phyloP scores from a whole-genome alignment of 176 grass and related monocot genomes.

The Dendrocalamus sinicus region DNA sequence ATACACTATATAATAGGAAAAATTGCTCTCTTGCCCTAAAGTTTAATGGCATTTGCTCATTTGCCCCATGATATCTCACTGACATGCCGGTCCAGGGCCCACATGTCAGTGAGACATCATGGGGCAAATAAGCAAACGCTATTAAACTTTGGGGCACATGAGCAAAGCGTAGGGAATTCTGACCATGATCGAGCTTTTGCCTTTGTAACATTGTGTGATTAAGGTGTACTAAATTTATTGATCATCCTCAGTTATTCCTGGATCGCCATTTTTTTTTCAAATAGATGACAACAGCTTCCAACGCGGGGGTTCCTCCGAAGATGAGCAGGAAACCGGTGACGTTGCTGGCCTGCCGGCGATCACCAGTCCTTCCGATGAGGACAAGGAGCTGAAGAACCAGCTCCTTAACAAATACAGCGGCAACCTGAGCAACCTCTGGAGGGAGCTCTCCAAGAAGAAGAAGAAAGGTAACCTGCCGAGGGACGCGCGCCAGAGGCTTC shows the following conservation, averaged over 20 bases:
- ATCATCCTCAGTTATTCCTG: background rate
- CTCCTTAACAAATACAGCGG: constrained; percentile 89
- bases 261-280: background rate
- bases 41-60: too few species aligned
- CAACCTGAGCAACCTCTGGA: constrained; percentile 73
- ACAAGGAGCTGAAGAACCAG: constrained; percentile 73
- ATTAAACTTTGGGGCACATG: too few species aligned
- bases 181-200: too few species aligned
- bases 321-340: constrained; percentile 51
- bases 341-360: constrained; percentile 31
- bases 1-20: too few species aligned
- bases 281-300: constrained; percentile 55
- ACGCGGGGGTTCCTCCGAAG: constrained; percentile 54
- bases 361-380: constrained; percentile 43
- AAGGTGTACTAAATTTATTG: background rate
- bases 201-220: background rate
- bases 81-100: too few species aligned
- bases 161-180: too few species aligned
- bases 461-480: too few species aligned
- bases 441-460: constrained; percentile 25
- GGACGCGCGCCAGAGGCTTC: too few species aligned
- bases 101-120: too few species aligned
- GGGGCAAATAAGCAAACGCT: too few species aligned
- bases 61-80: too few species aligned
- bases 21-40: too few species aligned